These are phyloP conservation scores for Fusarium sp. DNA, from an alignment of 2,329 filamentous ascomycete species.

Conservation along the genomic window DNA sequence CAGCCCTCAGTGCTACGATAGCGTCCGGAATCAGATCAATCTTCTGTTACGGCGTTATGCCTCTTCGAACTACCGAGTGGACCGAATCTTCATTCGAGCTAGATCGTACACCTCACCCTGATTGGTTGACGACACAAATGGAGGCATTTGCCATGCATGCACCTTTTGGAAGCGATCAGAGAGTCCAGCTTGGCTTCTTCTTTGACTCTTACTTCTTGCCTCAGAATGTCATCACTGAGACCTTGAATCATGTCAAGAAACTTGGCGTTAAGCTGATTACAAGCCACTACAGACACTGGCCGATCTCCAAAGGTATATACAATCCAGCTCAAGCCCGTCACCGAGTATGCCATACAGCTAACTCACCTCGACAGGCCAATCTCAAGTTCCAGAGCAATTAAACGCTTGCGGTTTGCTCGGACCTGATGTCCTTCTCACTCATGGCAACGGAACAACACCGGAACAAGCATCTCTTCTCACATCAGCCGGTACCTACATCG, in stretches of 20 bases:
- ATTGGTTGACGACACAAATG: slow-evolving; percentile 16
- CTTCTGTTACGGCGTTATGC: slow-evolving; percentile 12
- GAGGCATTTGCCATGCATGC: background rate
- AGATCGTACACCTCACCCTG: background rate
- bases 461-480: slow-evolving; percentile 18
- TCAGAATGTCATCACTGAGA: background rate
- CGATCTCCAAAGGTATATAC: slow-evolving; percentile 4
- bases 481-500: slow-evolving; percentile 1
- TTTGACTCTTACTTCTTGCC: slow-evolving; percentile 23
- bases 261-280: slow-evolving; percentile 4
- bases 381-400: background rate
- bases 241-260: background rate
- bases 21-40: slow-evolving; percentile 1
- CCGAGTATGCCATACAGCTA: rapidly evolving
- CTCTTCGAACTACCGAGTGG: background rate
- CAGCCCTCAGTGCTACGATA: slow-evolving; percentile 3
- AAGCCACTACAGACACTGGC: slow-evolving; percentile 24
- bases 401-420: background rate
- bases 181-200: background rate
- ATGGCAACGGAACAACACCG: slow-evolving; percentile 19
- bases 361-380: background rate
- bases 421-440: background rate
- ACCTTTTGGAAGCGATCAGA: slow-evolving; percentile 7
- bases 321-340: rapidly evolving
- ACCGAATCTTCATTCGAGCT: slow-evolving; percentile 18